phyloP scores from a whole-genome alignment of 2,329 filamentous ascomycete genomes.

The Xylariaceae sp. region DNA sequence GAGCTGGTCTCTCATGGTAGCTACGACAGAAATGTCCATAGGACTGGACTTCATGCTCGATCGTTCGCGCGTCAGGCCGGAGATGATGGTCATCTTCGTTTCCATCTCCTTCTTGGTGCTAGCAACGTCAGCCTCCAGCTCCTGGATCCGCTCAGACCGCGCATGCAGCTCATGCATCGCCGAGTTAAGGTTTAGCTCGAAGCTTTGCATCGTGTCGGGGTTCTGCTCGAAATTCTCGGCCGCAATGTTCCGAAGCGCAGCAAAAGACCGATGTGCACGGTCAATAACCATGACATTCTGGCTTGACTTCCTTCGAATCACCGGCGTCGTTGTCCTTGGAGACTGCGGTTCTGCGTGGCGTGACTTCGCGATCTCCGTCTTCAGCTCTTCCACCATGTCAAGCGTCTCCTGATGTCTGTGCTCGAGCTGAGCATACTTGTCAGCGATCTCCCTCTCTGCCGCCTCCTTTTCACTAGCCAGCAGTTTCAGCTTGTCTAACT shows the following conservation, averaged over 20 bases:
- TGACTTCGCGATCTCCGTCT: conserved; percentile 76
- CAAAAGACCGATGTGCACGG: conserved; percentile 84
- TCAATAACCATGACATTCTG: conserved; percentile 83
- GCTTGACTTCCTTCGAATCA: conserved; percentile 88
- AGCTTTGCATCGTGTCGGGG: conserved; percentile 82
- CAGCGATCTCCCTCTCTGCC: conserved; percentile 62
- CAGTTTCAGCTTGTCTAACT: conserved; percentile 63
- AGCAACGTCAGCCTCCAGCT: conserved; percentile 76
- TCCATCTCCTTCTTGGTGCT: conserved; percentile 94
- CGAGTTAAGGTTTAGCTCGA: conserved; percentile 83
- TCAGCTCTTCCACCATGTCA: conserved; percentile 83
- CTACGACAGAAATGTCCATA: conserved; percentile 86
- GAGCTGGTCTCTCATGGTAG: conserved; percentile 79
- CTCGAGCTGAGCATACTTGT: conserved; percentile 78
- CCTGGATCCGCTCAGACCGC: conserved; percentile 81
- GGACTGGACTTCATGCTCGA: conserved; percentile 79
- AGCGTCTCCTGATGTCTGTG: conserved; percentile 74
- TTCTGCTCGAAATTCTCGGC: conserved; percentile 75
- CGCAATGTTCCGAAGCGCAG: conserved; percentile 81
- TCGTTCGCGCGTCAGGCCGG: conserved; percentile 84
- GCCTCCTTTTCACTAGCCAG: conserved; percentile 71
- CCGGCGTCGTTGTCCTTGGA: conserved; percentile 58
- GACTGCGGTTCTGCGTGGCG: conserved; percentile 53
- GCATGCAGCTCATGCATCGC: conserved; percentile 88
- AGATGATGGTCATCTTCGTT: conserved; percentile 90